A percentile compares a stretch with the other conserved stretches of the same genome.
Evolutionary conservation across 176 grass and related monocot species (phyloP).

Genomic region (Musa troglodytarum): DNA sequence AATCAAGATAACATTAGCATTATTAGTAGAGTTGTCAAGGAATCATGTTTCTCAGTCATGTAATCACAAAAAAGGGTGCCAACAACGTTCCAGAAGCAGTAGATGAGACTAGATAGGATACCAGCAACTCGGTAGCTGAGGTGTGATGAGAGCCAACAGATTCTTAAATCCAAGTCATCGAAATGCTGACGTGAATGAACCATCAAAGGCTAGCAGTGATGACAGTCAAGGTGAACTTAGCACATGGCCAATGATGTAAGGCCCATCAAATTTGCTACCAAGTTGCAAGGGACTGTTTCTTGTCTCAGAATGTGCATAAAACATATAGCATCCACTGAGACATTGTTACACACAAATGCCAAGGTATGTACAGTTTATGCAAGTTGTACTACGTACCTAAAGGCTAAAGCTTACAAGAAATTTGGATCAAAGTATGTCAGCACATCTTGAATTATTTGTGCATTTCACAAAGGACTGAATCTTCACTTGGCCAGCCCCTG

Average conservation of each 20-base stretch:
- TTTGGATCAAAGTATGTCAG: background rate
- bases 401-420: too few relatives aligned
- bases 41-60: slow-evolving; percentile 20
- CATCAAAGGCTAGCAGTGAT: too few relatives aligned
- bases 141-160: slow-evolving; percentile 22
- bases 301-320: background rate
- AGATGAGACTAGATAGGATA: slow-evolving; percentile 43
- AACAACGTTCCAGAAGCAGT: slow-evolving; percentile 68
- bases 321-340: background rate
- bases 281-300: background rate
- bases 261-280: background rate
- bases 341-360: background rate
- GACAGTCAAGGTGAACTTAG: background rate
- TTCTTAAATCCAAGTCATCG: too few relatives aligned
- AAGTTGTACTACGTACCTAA: background rate
- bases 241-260: background rate
- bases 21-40: background rate
- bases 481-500: slow-evolving; percentile 67
- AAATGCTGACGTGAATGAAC: too few relatives aligned
- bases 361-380: background rate
- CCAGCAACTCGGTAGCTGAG: slow-evolving; percentile 44
- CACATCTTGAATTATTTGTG: background rate
- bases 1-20: background rate
- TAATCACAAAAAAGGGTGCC: slow-evolving; percentile 38
- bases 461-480: slow-evolving; percentile 21